A percentile compares a stretch with the other conserved stretches of the same genome.
phyloP scores from a whole-genome alignment of 768 basidiomycete genomes.

The Collybia mongolica region DNA sequence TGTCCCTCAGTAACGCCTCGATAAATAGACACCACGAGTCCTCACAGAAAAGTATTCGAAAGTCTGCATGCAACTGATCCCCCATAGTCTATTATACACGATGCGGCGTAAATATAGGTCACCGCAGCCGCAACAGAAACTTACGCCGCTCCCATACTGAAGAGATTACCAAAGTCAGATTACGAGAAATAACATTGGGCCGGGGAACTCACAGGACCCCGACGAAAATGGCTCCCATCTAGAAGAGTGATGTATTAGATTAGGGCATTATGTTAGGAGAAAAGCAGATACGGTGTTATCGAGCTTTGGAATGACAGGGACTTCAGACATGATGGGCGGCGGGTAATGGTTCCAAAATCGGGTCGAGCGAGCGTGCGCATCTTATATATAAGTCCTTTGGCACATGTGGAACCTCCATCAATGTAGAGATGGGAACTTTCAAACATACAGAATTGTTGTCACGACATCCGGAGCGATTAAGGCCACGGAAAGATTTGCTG shows the following conservation, averaged over 20 bases:
- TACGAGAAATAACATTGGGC: not conserved
- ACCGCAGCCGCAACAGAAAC: not conserved
- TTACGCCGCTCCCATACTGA: slow-evolving; percentile 11
- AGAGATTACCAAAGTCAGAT: not conserved
- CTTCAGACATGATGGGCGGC: slow-evolving; percentile 6
- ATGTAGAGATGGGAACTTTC: too few species aligned
- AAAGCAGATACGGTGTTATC: slow-evolving; percentile 7
- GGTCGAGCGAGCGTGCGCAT: not conserved
- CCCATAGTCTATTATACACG: slow-evolving; percentile 8
- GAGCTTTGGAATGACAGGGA: slow-evolving; percentile 3
- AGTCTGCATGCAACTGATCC: slow-evolving; percentile 13
- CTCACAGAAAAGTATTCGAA: slow-evolving; percentile 10
- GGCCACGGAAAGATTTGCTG: too few species aligned
- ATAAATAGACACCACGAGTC: not conserved
- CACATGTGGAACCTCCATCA: not conserved
- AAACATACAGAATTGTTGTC: too few species aligned
- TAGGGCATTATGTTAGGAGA: not conserved
- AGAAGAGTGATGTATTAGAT: not conserved
- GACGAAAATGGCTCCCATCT: slow-evolving; percentile 12
- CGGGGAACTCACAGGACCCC: slow-evolving; percentile 9
- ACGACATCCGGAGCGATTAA: too few species aligned
- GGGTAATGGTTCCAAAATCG: not conserved
- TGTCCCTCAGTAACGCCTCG: not conserved
- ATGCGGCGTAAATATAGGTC: not conserved
- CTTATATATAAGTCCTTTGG: slow-evolving; percentile 2